These are phyloP conservation scores for Coemansia sp. DNA, from an alignment of 192 early-diverging fungal genomes.

Conservation along the genomic window DNA sequence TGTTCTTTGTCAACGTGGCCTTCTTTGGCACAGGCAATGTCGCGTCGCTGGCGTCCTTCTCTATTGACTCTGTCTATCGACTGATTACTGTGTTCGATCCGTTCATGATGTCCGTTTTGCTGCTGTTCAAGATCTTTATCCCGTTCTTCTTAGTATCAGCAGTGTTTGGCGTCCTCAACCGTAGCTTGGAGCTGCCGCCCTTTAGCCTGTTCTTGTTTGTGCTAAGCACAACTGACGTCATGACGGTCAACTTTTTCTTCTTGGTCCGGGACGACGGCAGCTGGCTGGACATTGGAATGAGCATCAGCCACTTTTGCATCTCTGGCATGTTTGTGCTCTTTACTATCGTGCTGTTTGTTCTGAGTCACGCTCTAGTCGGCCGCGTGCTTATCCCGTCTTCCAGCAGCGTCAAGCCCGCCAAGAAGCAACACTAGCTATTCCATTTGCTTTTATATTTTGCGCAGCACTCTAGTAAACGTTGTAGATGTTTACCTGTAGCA, in stretches of 20 bases:
- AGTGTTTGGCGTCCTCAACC: constrained; percentile 75
- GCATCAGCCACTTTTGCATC: constrained; percentile 95
- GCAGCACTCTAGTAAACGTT: background rate
- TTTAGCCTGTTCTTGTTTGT: constrained; percentile 88
- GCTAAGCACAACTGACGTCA: constrained; percentile 84
- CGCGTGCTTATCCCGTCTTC: constrained; percentile 46
- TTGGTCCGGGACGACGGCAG: constrained; percentile 87
- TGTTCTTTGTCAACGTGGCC: constrained; percentile 89
- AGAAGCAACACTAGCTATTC: constrained; percentile 32
- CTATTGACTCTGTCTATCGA: constrained; percentile 84
- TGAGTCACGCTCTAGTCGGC: constrained; percentile 66
- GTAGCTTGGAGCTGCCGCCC: constrained; percentile 76
- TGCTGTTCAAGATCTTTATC: constrained; percentile 90
- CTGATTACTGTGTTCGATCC: constrained; percentile 90
- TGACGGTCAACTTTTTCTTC: constrained; percentile 97
- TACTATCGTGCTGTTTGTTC: constrained; percentile 81
- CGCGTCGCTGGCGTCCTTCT: constrained; percentile 84
- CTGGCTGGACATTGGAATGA: constrained; percentile 97
- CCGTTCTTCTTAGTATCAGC: constrained; percentile 92
- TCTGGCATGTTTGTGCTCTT: constrained; percentile 90
- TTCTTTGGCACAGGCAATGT: constrained; percentile 98
- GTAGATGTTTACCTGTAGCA: background rate
- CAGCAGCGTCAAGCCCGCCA: constrained; percentile 8
- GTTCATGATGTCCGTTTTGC: constrained; percentile 81
- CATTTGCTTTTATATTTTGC: background rate